Evolutionary conservation across 345 rosid species (phyloP).

Genomic region (Ceriops tagal): DNA sequence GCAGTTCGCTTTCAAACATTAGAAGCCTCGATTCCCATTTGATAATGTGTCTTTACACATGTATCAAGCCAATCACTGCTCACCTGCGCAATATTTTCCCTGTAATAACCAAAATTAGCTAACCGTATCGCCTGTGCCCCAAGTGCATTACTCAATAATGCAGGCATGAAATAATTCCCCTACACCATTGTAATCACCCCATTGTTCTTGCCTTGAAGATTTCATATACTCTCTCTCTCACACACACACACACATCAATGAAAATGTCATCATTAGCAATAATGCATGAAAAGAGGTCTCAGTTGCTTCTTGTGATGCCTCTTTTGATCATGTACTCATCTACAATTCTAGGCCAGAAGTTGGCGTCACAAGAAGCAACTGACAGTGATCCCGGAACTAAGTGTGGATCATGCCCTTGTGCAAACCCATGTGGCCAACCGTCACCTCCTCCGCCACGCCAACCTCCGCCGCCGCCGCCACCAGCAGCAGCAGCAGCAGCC

Average conservation of each 20-base stretch:
- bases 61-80: slow-evolving; percentile 2
- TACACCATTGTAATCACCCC: not conserved
- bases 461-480: slow-evolving; percentile 25
- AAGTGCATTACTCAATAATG: not conserved
- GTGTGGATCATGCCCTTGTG: slow-evolving; percentile 57
- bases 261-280: slow-evolving; percentile 2
- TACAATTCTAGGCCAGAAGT: slow-evolving; percentile 21
- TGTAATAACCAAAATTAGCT: slow-evolving; percentile 9
- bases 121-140: slow-evolving; percentile 2
- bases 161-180: slow-evolving; percentile 2
- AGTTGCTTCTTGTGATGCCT: not conserved
- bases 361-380: slow-evolving; percentile 24
- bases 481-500: slow-evolving; percentile 23
- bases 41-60: slow-evolving; percentile 19
- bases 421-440: slow-evolving; percentile 44
- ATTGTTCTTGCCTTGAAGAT: not conserved
- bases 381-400: slow-evolving; percentile 13
- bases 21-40: slow-evolving; percentile 10
- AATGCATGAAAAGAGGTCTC: slow-evolving; percentile 1
- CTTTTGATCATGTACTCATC: slow-evolving; percentile 15
- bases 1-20: slow-evolving; percentile 30
- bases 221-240: not conserved
- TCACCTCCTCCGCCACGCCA: slow-evolving; percentile 31
- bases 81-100: not conserved
- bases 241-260: not conserved